Base-by-base conservation (phyloP, 2,329 filamentous ascomycete genomes). In the Colletotrichum sp. region DNA sequence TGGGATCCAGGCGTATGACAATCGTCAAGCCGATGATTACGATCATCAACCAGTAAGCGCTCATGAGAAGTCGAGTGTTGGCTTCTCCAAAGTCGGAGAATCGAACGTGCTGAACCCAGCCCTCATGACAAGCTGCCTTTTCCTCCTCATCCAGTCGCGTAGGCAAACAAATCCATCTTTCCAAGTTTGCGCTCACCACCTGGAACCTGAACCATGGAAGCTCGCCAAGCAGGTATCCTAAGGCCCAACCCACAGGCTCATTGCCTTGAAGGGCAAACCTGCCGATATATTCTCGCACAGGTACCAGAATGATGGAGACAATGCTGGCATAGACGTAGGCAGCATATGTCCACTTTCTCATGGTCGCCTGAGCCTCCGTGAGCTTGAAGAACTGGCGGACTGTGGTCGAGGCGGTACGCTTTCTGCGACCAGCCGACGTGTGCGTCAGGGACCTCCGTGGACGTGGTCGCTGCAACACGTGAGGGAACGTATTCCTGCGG, bases 171-270 rank as follows among this genome's bases (percentile, higher is more conserved):
- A 97, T 92, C 95, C 95, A 98, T 78, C 87, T 84, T 78, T 94
- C 92, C 8, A 97, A 87, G 76, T 94, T 92, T 76, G 91, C 89
- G 75, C 89, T 90, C 18, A 95, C 88, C 10, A 96, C 90, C 82
- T 94, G 89, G 82, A 94, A 93, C 28, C 96, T 90, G 79, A 98
- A 92, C 81, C 88, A 89, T 0, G 91, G 89, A 13, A 96, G 82
- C 79, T 98, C 94, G 15, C 96, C 96, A 77, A 99, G 91, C 4
- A 98, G 86, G 83, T 99, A 99, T 3, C 95, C 94, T 13, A 98
- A 84, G 0, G 95, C 96, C 97, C 97, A 99, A 4, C 96, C 95
- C 60, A 99, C 91, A 0, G 97, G 96, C 80, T 99, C 97, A 67
- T 92, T 87, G 18, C 92, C 92, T 38, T 89, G 81, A 2, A 99